Base-by-base conservation (phyloP, 306 rosid genomes). In the Carpinus fangiana region DNA sequence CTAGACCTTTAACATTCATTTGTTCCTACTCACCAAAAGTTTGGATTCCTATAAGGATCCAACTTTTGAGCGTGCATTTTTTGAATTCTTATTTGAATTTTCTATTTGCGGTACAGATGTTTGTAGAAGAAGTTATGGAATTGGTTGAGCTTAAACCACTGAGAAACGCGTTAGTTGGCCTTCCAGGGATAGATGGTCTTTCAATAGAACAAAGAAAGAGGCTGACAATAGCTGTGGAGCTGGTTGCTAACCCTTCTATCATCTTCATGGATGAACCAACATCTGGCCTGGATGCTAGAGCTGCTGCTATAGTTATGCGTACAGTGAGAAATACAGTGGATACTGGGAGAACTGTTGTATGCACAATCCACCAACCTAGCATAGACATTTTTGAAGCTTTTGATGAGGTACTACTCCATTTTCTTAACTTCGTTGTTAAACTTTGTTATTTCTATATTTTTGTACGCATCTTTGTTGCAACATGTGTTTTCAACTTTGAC, bases 211-310 rank as follows among this genome's bases (percentile, higher is more conserved):
- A 93, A 75, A 84, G 98, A 54, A 93, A 93, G 75, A 90, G 98
- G 87, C 88, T 93, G 7, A 93, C 98, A 45, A 93, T 93, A 71
- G 98, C 97, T 8, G 98, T 93, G 7, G 98, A 93, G 73, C 81
- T 93, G 74, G 98, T 93, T 73, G 94, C 98, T 45, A 93, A 93
- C 75, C 98, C 98, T 13, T 93, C 97, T 17, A 93, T 93, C 75
- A 90, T 93, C 83, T 93, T 93, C 34, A 89, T 93, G 98, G 98
- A 93, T 78, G 98, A 93, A 70, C 98, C 98, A 38, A 93, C 98
- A 12, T 88, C 98, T 12, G 98, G 98, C 36, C 91, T 93, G 41
- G 98, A 93, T 84, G 98, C 98, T 61, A 87, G 97, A 82, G 92
- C 98, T 51, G 98, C 98, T 43, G 98, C 97, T 5, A 90, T 93